These are phyloP conservation scores for Termitomyces sp. DNA, from an alignment of 768 basidiomycete genomes.

Conservation along the genomic window DNA sequence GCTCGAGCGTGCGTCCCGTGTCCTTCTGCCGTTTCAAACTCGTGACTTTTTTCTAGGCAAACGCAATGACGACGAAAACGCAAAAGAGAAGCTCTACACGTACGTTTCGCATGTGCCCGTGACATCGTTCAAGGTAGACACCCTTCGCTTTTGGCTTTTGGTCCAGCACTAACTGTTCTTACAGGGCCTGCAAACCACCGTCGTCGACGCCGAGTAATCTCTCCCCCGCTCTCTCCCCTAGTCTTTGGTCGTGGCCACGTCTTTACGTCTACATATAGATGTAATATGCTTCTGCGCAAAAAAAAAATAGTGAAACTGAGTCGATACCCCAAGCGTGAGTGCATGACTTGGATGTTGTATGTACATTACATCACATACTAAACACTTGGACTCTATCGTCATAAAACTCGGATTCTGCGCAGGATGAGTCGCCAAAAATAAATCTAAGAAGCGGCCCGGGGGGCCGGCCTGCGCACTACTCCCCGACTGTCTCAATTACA, in stretches of 20 bases:
- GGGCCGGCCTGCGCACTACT: too few relatives aligned
- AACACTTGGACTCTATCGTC: too few relatives aligned
- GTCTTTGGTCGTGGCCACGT: too few relatives aligned
- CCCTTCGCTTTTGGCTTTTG: not conserved
- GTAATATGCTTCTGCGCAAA: not conserved
- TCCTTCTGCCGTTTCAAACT: not conserved
- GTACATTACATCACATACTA: too few relatives aligned
- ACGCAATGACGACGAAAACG: slow-evolving; percentile 98
- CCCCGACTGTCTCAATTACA: too few relatives aligned
- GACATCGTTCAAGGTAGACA: slow-evolving; percentile 74
- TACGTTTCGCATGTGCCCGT: slow-evolving; percentile 83
- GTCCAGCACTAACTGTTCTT: not conserved
- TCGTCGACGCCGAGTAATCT: slow-evolving; percentile 73
- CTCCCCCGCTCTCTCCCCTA: not conserved
- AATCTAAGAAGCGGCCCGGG: too few relatives aligned
- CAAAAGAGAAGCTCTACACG: slow-evolving; percentile 96
- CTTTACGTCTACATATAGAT: too few relatives aligned
- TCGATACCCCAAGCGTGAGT: too few relatives aligned
- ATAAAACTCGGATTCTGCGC: too few relatives aligned
- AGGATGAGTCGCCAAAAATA: too few relatives aligned
- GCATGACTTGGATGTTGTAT: too few relatives aligned
- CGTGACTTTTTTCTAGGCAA: slow-evolving; percentile 53
- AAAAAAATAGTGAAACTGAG: too few relatives aligned
- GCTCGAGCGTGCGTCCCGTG: slow-evolving; percentile 65
- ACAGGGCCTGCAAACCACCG: slow-evolving; percentile 77